Evolutionary conservation across 2,329 filamentous ascomycete species (phyloP).

Genomic region (Paradendryphiella salina): DNA sequence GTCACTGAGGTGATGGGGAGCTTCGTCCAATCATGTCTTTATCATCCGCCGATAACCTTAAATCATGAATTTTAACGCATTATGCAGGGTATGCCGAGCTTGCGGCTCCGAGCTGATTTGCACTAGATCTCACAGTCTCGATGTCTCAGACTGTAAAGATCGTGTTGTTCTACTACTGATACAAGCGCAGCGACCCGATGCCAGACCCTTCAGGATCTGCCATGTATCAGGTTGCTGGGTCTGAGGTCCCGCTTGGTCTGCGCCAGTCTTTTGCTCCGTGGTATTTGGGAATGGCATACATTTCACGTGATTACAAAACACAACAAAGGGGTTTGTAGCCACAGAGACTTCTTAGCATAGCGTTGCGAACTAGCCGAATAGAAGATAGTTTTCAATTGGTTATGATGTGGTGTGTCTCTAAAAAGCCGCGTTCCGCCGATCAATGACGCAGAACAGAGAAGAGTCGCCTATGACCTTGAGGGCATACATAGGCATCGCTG

Average conservation of each 20-base stretch:
- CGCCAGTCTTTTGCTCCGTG: not conserved
- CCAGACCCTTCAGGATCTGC: not conserved
- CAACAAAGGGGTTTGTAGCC: not conserved
- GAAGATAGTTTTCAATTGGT: not conserved
- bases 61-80: not conserved
- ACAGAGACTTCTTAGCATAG: not conserved
- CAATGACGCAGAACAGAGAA: slow-evolving; percentile 1
- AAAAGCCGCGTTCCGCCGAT: slow-evolving; percentile 3
- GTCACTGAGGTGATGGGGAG: not conserved
- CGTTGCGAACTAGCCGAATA: not conserved
- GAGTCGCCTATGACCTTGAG: too few species aligned
- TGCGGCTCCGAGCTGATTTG: slow-evolving; percentile 5
- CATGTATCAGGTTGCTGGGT: not conserved
- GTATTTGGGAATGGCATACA: not conserved
- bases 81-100: not conserved
- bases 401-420: too few species aligned
- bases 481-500: too few species aligned
- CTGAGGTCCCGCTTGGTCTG: not conserved
- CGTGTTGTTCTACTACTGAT: not conserved
- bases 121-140: not conserved
- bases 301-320: not conserved
- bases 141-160: not conserved
- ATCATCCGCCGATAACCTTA: not conserved
- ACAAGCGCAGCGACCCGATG: not conserved
- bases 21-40: not conserved